Evolutionary conservation across 306 rosid species (phyloP).

Genomic region (Clitoria ternatea): DNA sequence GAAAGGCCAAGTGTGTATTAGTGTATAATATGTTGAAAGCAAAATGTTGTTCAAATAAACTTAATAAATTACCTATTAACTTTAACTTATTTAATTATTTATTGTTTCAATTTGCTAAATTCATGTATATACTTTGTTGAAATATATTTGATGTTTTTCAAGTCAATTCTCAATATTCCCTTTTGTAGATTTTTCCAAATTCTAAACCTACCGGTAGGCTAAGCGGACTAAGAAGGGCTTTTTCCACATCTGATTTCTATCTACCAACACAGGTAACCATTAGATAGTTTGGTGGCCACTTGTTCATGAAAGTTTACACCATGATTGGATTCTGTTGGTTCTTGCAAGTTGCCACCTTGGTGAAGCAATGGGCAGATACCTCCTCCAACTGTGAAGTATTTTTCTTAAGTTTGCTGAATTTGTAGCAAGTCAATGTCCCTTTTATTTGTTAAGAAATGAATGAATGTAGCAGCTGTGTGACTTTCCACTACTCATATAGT

Average conservation of each 20-base stretch:
- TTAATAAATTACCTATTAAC: too few relatives aligned
- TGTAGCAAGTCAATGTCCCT: neutral
- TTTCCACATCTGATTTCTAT: slow-evolving; percentile 19
- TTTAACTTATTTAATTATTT: too few relatives aligned
- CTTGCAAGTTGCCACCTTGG: neutral
- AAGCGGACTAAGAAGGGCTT: slow-evolving; percentile 19
- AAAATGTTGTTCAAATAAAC: too few relatives aligned
- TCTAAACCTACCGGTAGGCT: slow-evolving; percentile 17
- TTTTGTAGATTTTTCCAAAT: slow-evolving; percentile 19
- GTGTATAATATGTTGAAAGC: too few relatives aligned
- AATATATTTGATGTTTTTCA: neutral
- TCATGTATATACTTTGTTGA: neutral
- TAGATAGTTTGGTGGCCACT: neutral
- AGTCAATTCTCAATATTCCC: neutral
- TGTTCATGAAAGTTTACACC: neutral
- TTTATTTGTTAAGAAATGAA: neutral
- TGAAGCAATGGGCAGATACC: neutral
- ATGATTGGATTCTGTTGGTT: neutral
- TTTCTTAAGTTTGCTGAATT: neutral
- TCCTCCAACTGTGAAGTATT: neutral
- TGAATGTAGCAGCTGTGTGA: neutral
- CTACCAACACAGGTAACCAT: neutral
- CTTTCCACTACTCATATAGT: too few relatives aligned
- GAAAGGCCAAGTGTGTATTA: too few relatives aligned
- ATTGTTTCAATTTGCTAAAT: neutral